A percentile compares a stretch with the other conserved stretches of the same genome.
Conservation (phyloP, 305 asterid genomes). For the Caryopteris hybrid region DNA sequence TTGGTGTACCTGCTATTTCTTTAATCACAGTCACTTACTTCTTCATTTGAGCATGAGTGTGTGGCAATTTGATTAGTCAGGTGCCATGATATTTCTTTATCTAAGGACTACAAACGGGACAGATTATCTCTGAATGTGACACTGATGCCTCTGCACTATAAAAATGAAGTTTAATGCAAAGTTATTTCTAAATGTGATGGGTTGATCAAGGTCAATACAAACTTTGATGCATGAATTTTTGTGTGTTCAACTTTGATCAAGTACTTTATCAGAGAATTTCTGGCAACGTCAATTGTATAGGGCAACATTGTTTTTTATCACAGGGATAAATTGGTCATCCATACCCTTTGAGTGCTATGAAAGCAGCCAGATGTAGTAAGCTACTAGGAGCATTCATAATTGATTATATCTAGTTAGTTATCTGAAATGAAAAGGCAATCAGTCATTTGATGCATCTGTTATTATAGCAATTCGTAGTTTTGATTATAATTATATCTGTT, state of each 20-base stretch:
- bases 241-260: neutral
- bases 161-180: neutral
- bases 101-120: neutral
- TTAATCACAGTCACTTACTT: neutral
- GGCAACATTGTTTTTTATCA: neutral
- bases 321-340: neutral
- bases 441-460: slow-evolving; percentile 4
- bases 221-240: neutral
- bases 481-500: no score
- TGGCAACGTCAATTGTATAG: neutral
- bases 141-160: neutral
- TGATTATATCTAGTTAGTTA: neutral
- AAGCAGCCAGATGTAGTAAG: neutral
- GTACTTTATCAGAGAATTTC: neutral
- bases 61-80: neutral
- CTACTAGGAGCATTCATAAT: neutral
- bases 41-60: neutral
- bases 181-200: neutral
- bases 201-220: neutral
- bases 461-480: neutral
- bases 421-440: neutral
- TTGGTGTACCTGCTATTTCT: neutral
- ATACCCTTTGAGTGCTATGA: neutral
- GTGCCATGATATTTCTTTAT: neutral
- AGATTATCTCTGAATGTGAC: neutral